These are phyloP conservation scores for Hawksworthiomyces lignivorus DNA, from an alignment of 2,329 filamentous ascomycete species.

Conservation along the genomic window DNA sequence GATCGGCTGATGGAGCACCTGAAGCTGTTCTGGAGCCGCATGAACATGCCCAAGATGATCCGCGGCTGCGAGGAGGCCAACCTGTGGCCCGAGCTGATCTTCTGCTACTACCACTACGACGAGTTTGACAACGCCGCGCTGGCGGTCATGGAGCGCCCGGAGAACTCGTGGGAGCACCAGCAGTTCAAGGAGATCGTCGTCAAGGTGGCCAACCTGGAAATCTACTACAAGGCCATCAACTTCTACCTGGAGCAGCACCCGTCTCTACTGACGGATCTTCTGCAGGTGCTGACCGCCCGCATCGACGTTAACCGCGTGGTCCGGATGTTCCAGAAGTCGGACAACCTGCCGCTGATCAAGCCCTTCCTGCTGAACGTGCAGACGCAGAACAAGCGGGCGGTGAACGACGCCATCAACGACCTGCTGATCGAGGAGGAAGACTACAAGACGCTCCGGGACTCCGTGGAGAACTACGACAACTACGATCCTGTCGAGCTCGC, in stretches of 20 bases:
- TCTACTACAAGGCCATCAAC: constrained; percentile 95
- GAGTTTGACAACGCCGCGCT: constrained; percentile 96
- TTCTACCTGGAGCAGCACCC: constrained; percentile 98
- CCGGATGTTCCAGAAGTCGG: constrained; percentile 96
- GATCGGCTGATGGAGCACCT: constrained; percentile 97
- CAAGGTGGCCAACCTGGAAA: constrained; percentile 97
- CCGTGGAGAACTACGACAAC: constrained; percentile 98
- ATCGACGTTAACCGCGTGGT: constrained; percentile 99
- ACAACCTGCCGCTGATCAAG: constrained; percentile 97
- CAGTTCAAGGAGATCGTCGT: constrained; percentile 98
- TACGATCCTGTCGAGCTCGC: constrained; percentile 94
- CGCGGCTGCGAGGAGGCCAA: constrained; percentile 88
- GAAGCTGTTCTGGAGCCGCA: constrained; percentile 95
- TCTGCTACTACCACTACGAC: constrained; percentile 97
- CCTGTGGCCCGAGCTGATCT: constrained; percentile 94
- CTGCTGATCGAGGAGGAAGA: constrained; percentile 97
- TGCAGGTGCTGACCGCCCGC: constrained; percentile 83
- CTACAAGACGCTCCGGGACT: constrained; percentile 96
- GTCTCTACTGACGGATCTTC: constrained; percentile 86
- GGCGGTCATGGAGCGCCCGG: constrained; percentile 94
- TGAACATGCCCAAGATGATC: constrained; percentile 98
- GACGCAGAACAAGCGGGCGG: constrained; percentile 92
- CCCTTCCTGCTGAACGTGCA: constrained; percentile 97
- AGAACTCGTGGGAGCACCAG: constrained; percentile 98
- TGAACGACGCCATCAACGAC: constrained; percentile 98